Evolutionary conservation across 2,329 filamentous ascomycete genomes (phyloP).

Genomic region (Xylaria polymorpha): DNA sequence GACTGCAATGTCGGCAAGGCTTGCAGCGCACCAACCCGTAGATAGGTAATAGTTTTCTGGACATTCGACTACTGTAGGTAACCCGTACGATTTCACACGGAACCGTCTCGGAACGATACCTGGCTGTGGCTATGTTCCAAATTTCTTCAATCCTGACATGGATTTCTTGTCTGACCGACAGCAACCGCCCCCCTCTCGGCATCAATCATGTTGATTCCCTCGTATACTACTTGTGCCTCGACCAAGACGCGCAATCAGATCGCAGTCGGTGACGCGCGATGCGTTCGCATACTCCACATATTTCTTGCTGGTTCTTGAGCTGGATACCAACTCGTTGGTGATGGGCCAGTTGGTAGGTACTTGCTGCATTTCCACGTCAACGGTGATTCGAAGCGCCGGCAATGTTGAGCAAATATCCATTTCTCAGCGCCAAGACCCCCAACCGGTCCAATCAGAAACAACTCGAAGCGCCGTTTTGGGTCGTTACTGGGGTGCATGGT

Average conservation of each 20-base stretch:
- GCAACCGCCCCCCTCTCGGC: slow-evolving; percentile 5
- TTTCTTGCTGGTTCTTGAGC: neutral
- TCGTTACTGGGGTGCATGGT: slow-evolving; percentile 31
- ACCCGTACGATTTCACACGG: slow-evolving; percentile 1
- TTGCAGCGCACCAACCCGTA: neutral
- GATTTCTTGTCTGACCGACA: neutral
- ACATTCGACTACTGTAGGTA: slow-evolving; percentile 2
- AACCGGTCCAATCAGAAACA: slow-evolving; percentile 32
- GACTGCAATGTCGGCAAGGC: neutral
- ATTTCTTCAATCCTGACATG: slow-evolving; percentile 3
- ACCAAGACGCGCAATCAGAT: neutral
- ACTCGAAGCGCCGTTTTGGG: slow-evolving; percentile 40
- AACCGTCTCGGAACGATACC: slow-evolving; percentile 26
- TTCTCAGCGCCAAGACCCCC: slow-evolving; percentile 16
- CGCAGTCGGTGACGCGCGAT: slow-evolving; percentile 22
- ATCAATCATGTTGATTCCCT: neutral
- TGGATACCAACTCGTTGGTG: slow-evolving; percentile 5
- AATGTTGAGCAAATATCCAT: slow-evolving; percentile 5
- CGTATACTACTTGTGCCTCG: neutral
- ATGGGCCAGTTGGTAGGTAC: slow-evolving; percentile 5
- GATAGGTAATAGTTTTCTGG: neutral
- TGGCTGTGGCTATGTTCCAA: slow-evolving; percentile 23
- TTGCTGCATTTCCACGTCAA: slow-evolving; percentile 15
- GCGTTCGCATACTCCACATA: slow-evolving; percentile 12
- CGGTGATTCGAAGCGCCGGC: slow-evolving; percentile 32